Base-by-base conservation (phyloP, 306 rosid genomes). In the Malus orientalis region DNA sequence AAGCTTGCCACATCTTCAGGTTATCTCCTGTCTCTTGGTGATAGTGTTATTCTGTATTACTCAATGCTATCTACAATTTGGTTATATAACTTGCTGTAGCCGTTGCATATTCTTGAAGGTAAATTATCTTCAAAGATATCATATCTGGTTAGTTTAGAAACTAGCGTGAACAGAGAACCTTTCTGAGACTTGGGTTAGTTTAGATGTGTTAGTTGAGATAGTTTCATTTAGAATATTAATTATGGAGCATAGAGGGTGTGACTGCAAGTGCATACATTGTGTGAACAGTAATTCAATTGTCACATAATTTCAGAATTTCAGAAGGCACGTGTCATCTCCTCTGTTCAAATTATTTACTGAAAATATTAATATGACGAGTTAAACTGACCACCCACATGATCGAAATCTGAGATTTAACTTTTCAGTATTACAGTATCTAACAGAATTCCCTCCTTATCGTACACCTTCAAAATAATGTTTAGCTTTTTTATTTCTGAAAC, bases 1-100 rank as follows among this genome's bases (percentile, higher is more conserved):
- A 74, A 85, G 81, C 80, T 84, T 95, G 92, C 99, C 99, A 32
- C 88, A 86, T 78, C 99, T 95, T 86, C 99, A 95, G 99, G 97
- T 23, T 63, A 47, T 36, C 29, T 59, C 59, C 54, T 18, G 73
- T 67, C 78, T 64, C 29, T 78, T 38, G 27, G 70, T 8, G 70
- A 69, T 18, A 53, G 27, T 54, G 29, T 54, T 75, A 22, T 51
- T 49, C 53, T 71, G 55, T 78, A 70, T 78, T 64, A 58, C 51
- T 61, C 62, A 51, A 32, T 75, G 63, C 32, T 69, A 33, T 69
- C 49, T 51, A 60, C 22, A 55, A 18, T 38, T 40, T 27, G 13
- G 29, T 68, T 57, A 9, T 44, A 42, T 33, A 11, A 51, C 19
- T 76, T 40, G 40, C 9, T 14, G 18, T 49, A 1, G 55, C 20